These are phyloP conservation scores for Teunomyces aglyptinius DNA, from an alignment of 805 yeast genomes.

Conservation along the genomic window DNA sequence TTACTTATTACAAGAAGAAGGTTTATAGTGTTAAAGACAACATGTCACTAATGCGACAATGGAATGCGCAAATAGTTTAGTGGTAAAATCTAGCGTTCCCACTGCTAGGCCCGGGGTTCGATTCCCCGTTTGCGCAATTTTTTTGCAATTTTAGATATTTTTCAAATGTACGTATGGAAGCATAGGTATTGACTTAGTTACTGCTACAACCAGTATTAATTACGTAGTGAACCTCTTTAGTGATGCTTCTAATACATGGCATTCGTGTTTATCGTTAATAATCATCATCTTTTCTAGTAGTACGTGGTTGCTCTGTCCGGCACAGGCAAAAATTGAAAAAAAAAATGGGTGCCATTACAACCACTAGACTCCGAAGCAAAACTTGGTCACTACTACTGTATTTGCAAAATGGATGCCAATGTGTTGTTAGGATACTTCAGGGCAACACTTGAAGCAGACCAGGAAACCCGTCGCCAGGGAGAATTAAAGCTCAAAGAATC, in stretches of 20 bases:
- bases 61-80: conserved; percentile 23
- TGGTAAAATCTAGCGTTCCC: conserved; percentile 34
- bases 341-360: background rate
- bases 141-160: conserved; percentile 3
- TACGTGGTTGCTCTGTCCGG: background rate
- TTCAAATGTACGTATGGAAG: background rate
- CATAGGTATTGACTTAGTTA: too few relatives aligned
- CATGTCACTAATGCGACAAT: background rate
- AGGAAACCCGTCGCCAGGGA: conserved; percentile 59
- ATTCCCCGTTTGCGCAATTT: conserved; percentile 30
- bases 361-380: background rate
- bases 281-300: background rate
- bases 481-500: conserved; percentile 64
- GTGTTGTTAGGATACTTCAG: conserved; percentile 72
- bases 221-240: too few relatives aligned
- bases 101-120: conserved; percentile 36
- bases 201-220: too few relatives aligned
- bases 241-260: too few relatives aligned
- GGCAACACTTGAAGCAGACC: conserved; percentile 73
- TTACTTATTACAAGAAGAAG: too few relatives aligned
- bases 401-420: conserved; percentile 58
- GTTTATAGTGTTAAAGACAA: too few relatives aligned
- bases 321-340: conserved; percentile 2
- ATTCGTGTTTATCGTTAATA: too few relatives aligned
- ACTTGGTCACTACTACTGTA: background rate